These are phyloP conservation scores for Cardamine occulta DNA, from an alignment of 345 rosid species.

Conservation along the genomic window DNA sequence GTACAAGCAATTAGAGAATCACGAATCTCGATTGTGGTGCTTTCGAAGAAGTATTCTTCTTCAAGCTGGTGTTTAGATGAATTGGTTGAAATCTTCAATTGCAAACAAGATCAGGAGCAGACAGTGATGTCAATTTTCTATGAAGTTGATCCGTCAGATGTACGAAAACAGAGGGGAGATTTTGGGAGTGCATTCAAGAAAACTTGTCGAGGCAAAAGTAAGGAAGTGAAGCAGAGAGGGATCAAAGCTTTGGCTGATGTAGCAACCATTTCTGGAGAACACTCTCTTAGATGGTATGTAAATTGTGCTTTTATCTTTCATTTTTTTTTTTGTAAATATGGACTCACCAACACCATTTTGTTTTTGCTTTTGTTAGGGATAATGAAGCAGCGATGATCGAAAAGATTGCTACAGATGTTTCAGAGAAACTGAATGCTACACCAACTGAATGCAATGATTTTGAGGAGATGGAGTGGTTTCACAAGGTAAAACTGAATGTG, in stretches of 20 bases:
- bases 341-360: not conserved
- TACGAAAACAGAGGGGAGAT: not conserved
- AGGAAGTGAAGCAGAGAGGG: not conserved
- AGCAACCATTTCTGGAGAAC: not conserved
- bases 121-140: not conserved
- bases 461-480: not conserved
- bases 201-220: not conserved
- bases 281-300: not conserved
- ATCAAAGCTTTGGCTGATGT: not conserved
- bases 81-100: not conserved
- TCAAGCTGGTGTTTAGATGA: not conserved
- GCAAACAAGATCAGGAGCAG: not conserved
- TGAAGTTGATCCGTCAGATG: not conserved
- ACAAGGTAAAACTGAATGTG: not conserved
- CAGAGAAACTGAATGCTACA: not conserved
- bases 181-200: not conserved
- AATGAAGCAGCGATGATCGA: constrained; percentile 8
- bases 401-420: constrained; percentile 2
- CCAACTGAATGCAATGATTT: not conserved
- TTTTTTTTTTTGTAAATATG: too few relatives aligned
- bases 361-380: not conserved
- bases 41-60: not conserved
- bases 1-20: not conserved
- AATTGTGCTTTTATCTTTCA: not conserved
- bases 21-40: not conserved